Evolutionary conservation across 2,329 filamentous ascomycete genomes (phyloP).

Genomic region (Rosellinia necatrix): DNA sequence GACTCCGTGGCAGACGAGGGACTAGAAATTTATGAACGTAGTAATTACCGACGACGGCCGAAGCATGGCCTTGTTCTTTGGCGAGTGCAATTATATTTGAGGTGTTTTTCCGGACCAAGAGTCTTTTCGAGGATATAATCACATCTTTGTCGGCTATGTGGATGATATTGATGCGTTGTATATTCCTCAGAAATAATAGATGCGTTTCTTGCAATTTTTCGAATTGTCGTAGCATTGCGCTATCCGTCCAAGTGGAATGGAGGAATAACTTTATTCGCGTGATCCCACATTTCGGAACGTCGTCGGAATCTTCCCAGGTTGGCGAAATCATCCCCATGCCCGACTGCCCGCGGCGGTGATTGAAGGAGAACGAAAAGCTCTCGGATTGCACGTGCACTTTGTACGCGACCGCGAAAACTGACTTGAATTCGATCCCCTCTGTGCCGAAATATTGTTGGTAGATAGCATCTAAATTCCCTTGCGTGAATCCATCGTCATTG

Average conservation of each 20-base stretch:
- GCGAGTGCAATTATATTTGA: constrained; percentile 1
- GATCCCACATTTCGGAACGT: constrained; percentile 15
- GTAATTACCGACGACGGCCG: constrained; percentile 39
- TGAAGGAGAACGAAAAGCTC: constrained; percentile 50
- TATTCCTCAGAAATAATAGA: constrained; percentile 49
- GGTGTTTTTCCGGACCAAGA: constrained; percentile 9
- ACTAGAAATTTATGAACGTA: constrained; percentile 35
- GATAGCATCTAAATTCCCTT: constrained; percentile 49
- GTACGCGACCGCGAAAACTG: constrained; percentile 52
- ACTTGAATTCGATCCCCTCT: constrained; percentile 58
- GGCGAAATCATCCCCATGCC: constrained; percentile 57
- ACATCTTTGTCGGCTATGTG: constrained; percentile 35
- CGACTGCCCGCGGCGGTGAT: constrained; percentile 43
- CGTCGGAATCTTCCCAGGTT: constrained; percentile 43
- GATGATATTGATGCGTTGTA: constrained; percentile 40
- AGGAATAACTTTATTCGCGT: constrained; percentile 48
- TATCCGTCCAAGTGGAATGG: constrained; percentile 33
- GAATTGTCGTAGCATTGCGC: constrained; percentile 41
- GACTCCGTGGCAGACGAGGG: constrained; percentile 31
- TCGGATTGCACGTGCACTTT: constrained; percentile 52
- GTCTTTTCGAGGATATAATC: constrained; percentile 13
- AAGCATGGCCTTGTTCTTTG: constrained; percentile 18
- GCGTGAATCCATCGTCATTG: constrained; percentile 54
- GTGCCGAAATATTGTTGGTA: constrained; percentile 53
- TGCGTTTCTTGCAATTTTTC: constrained; percentile 44